Base-by-base conservation (phyloP, 179 eudicot genomes). In the Camellia oleifera region DNA sequence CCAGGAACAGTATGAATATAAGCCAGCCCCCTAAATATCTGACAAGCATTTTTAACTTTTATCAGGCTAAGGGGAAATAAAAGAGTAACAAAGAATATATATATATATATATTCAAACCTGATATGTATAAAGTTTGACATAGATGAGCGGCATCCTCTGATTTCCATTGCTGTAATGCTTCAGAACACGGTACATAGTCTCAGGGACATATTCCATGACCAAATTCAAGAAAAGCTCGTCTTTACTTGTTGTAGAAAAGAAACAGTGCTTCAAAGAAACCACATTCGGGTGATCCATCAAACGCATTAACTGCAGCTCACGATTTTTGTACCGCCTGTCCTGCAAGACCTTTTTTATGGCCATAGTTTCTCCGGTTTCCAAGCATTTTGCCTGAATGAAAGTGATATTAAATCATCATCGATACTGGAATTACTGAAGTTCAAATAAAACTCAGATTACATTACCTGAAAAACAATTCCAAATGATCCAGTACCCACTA, bases 121-220 rank as follows among this genome's bases (percentile, higher is more conserved):
- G 98, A 78, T 95, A 95, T 2, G 95, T 91, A 81, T 95, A 95
- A 18, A 95, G 91, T 81, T 95, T 95, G 60, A 95, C 95, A 76
- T 90, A 95, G 52, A 95, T 89, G 65, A 95, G 93, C 0, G 98
- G 98, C 98, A 95, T 95, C 83, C 94, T 90, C 76, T 95, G 98
- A 78, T 88, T 92, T 79, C 87, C 86, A 83, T 85, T 90, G 82
- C 85, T 90, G 80, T 92, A 92, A 67, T 94, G 98, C 92, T 91
- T 93, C 53, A 93, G 86, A 72, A 93, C 98, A 65, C 91, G 91
- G 76, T 89, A 93, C 91, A 93, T 83, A 48, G 92, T 93, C 88
- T 93, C 98, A 1, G 98, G 98, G 76, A 95, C 97, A 83, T 88
- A 95, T 78, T 95, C 98, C 98, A 95, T 95, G 74, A 95, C 98